Conservation (phyloP, 2,329 filamentous ascomycete species). For the Fonsecaea pedrosoi region DNA sequence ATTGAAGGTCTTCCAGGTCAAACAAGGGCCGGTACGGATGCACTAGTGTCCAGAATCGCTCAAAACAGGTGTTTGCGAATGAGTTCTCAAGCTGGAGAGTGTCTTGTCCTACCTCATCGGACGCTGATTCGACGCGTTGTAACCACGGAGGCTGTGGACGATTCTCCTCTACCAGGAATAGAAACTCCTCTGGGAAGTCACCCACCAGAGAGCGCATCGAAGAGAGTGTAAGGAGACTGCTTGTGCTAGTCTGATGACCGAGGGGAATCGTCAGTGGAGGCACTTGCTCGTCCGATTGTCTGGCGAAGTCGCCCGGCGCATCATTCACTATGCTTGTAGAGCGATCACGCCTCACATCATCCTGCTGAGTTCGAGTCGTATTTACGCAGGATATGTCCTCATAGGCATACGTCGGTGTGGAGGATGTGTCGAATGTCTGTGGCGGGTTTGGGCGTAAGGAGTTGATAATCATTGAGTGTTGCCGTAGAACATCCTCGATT, state of each 20-base stretch:
- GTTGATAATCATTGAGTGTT: background rate
- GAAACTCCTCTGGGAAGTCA: constrained; percentile 16
- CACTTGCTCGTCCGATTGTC: background rate
- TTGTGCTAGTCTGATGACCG: constrained; percentile 23
- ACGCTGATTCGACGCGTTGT: background rate
- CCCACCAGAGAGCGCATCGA: constrained; percentile 4
- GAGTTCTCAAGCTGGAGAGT: background rate
- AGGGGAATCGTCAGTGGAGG: constrained; percentile 20
- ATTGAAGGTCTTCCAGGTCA: background rate
- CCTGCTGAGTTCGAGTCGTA: background rate
- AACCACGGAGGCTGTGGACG: background rate
- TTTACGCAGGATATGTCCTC: background rate
- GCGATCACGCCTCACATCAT: background rate
- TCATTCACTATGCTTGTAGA: background rate
- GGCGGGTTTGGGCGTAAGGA: background rate
- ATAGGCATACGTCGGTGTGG: background rate
- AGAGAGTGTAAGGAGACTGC: constrained; percentile 15
- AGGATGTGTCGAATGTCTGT: background rate
- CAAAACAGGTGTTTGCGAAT: background rate
- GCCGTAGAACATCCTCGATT: background rate
- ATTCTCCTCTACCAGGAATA: constrained; percentile 8
- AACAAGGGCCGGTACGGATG: constrained; percentile 4
- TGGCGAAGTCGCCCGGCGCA: background rate
- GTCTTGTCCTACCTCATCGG: background rate
- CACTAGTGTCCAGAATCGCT: constrained; percentile 2